Evolutionary conservation across 164 flowering plant species (phyloP).

Genomic region (Tetrastigma voinierianum): DNA sequence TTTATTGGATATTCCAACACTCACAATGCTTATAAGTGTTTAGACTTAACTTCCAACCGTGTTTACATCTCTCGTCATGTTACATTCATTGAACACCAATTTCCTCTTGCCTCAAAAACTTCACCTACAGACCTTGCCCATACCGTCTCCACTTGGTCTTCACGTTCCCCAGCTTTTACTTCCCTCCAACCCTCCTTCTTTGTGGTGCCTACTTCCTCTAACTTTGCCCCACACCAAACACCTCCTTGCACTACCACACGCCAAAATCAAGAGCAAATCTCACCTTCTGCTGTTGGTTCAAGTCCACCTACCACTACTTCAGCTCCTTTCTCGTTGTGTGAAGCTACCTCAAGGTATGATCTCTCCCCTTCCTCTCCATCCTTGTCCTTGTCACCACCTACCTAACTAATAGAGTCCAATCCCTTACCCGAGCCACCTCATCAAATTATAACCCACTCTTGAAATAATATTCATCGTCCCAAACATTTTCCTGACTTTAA

Average conservation of each 20-base stretch:
- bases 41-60: too few species aligned
- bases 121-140: too few species aligned
- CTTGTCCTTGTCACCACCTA: constrained; percentile 8
- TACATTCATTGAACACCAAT: too few species aligned
- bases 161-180: too few species aligned
- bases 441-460: neutral
- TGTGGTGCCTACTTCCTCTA: constrained; percentile 3
- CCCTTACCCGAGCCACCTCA: constrained; percentile 4
- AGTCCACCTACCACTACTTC: constrained; percentile 2
- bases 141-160: too few species aligned
- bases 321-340: constrained; percentile 4
- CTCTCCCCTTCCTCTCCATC: constrained; percentile 7
- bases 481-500: too few species aligned
- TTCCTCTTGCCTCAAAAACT: too few species aligned
- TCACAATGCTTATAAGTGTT: too few species aligned
- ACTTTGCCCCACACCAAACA: neutral
- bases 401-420: neutral
- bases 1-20: too few species aligned
- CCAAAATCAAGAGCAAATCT: neutral
- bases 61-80: too few species aligned
- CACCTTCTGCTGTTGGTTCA: neutral
- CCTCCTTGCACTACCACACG: constrained; percentile 3
- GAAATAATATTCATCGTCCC: too few species aligned
- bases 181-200: neutral
- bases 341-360: constrained; percentile 7